Evolutionary conservation across 1,139 yeast genomes (phyloP), one percentile per base, ranked within the genome.

Genomic region (Pneumocystis jirovecii): DNA sequence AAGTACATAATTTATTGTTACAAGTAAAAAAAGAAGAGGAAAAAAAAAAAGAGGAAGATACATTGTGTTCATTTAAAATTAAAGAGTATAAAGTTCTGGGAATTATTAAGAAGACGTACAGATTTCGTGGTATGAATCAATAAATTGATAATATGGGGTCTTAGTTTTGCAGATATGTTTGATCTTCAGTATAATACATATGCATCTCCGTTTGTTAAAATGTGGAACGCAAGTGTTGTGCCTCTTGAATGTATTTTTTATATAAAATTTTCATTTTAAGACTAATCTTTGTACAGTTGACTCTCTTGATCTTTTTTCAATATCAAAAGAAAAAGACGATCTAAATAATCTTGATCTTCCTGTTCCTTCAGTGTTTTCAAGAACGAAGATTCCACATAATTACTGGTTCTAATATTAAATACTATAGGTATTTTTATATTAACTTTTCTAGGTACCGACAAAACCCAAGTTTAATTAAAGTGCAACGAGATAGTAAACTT

Each of bases 311-410:
- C n/a, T 21, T 59, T 64, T 42, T 57, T 60, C 45, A 6, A 57
- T 64, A 50, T n/a, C 71, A 69, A 73, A 79, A 71, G 74, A 76
- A 62, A 69, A 71, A 63, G 68, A 72, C 61, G 74, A 75, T 69
- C 70, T 76, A 71, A 73, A 75, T 60, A 83, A 84, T 69, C 82
- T 84, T 68, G 89, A 88, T 68, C 73, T 91, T 31, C 86, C 95
- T 1, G 96, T 97, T 0, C 96, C 97, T 1, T 93, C 97, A 0
- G 76, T 87, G 62, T 87, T 89, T 70, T 85, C 96, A 1, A 83
- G 87, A 50, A 82, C 86, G 10, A 81, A 84, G 44, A 83, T 86
- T 66, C 96, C 97, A 1, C 87, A 83, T 72, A 83, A 83, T 69
- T 93, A 91, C 81, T 76, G 83, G 64, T 64, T 39, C 42, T 64